A percentile compares a stretch with the other conserved stretches of the same genome.
Evolutionary conservation across 495 filamentous ascomycete species (phyloP).

Genomic region (Lineolata rhizophorae): DNA sequence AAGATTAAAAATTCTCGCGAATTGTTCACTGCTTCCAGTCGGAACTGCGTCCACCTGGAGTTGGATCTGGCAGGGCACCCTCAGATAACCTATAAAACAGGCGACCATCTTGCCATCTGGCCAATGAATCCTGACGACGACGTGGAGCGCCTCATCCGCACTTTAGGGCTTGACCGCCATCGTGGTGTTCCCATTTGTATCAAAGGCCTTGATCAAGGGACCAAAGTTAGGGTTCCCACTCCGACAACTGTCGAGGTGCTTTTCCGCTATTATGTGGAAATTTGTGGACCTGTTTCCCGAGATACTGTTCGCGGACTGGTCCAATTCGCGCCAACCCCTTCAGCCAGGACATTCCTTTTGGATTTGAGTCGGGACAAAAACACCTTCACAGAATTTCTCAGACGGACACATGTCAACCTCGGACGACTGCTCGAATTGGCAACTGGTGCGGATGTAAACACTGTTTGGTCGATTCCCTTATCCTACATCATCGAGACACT

Average conservation of each 20-base stretch:
- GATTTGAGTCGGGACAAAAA: conserved; percentile 18
- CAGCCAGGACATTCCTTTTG: conserved; percentile 17
- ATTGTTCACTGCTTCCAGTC: conserved; percentile 18
- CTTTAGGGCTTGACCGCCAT: conserved; percentile 15
- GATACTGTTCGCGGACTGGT: conserved; percentile 22
- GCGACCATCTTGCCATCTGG: conserved; percentile 14
- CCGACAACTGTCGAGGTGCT: conserved; percentile 22
- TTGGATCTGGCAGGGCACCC: conserved; percentile 19
- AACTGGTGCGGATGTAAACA: conserved; percentile 3
- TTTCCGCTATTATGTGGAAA: conserved; percentile 28
- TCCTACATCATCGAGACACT: conserved; percentile 25
- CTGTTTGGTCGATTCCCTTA: conserved; percentile 23
- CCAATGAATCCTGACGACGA: conserved; percentile 15
- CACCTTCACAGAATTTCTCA: conserved; percentile 16
- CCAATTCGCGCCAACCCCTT: conserved; percentile 22
- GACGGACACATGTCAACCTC: conserved; percentile 20
- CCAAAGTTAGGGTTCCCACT: conserved; percentile 21
- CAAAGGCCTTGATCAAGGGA: conserved; percentile 14
- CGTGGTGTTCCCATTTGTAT: conserved; percentile 16
- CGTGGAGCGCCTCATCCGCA: conserved; percentile 19
- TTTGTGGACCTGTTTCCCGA: conserved; percentile 24
- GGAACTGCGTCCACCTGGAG: conserved; percentile 29
- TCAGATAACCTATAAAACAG: conserved; percentile 16
- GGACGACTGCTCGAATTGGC: conserved; percentile 14
- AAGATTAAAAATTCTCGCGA: conserved; percentile 17